A percentile compares a stretch with the other conserved stretches of the same genome.
These are phyloP conservation scores for Dothideomycetidae sp. DNA, from an alignment of 2,329 filamentous ascomycete genomes.

Conservation along the genomic window DNA sequence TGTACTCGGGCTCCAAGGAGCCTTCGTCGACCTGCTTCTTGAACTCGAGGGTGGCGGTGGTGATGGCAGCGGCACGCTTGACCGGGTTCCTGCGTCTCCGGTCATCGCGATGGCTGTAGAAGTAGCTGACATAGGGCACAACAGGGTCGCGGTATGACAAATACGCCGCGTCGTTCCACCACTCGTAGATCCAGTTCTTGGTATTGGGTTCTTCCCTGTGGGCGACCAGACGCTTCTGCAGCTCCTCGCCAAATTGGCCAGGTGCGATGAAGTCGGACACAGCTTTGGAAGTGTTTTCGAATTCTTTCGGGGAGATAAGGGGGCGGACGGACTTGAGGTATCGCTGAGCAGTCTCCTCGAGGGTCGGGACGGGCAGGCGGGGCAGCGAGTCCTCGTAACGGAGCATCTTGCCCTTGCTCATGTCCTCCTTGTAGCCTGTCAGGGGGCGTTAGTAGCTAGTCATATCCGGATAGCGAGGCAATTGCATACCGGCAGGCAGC, in stretches of 20 bases:
- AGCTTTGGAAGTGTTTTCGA: slow-evolving; percentile 60
- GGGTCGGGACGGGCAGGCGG: slow-evolving; percentile 61
- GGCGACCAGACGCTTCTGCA: slow-evolving; percentile 78
- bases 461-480: slow-evolving; percentile 1
- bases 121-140: slow-evolving; percentile 97
- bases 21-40: slow-evolving; percentile 78
- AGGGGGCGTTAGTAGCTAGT: background rate
- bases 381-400: slow-evolving; percentile 79
- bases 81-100: slow-evolving; percentile 71
- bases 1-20: slow-evolving; percentile 89
- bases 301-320: slow-evolving; percentile 54
- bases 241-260: slow-evolving; percentile 64
- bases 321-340: slow-evolving; percentile 72
- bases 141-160: slow-evolving; percentile 88
- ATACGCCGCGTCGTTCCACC: slow-evolving; percentile 96
- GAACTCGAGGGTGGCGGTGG: slow-evolving; percentile 77
- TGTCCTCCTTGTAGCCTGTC: slow-evolving; percentile 65
- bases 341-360: slow-evolving; percentile 66
- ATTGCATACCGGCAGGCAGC: slow-evolving; percentile 31
- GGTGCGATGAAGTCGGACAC: slow-evolving; percentile 80
- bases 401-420: slow-evolving; percentile 65
- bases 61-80: slow-evolving; percentile 84
- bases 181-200: slow-evolving; percentile 93
- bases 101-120: slow-evolving; percentile 96
- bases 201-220: slow-evolving; percentile 62